These are phyloP conservation scores for Rhodotorula graminis DNA, from an alignment of 768 basidiomycete genomes.

Conservation along the genomic window DNA sequence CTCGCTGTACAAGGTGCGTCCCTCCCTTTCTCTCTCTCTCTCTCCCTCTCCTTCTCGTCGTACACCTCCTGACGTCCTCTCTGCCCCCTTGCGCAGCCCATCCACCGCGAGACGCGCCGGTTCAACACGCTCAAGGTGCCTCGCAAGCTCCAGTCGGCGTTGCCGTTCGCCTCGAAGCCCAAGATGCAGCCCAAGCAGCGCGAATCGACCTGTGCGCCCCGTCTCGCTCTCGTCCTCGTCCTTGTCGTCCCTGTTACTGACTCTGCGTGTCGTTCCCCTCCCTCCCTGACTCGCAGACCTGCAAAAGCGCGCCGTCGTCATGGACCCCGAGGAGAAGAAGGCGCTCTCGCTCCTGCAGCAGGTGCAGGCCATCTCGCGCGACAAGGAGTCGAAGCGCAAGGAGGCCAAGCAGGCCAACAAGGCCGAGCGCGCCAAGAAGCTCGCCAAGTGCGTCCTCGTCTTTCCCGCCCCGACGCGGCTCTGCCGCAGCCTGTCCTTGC, in stretches of 20 bases:
- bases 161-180: slow-evolving; percentile 91
- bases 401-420: slow-evolving; percentile 82
- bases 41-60: not conserved
- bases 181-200: slow-evolving; percentile 71
- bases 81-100: slow-evolving; percentile 46
- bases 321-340: slow-evolving; percentile 92
- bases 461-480: too few species aligned
- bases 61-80: slow-evolving; percentile 5
- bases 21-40: too few species aligned
- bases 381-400: slow-evolving; percentile 69
- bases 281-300: slow-evolving; percentile 58
- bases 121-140: slow-evolving; percentile 89
- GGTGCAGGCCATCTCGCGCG: slow-evolving; percentile 83
- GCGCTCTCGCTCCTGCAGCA: slow-evolving; percentile 88
- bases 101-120: slow-evolving; percentile 71
- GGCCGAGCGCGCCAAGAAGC: slow-evolving; percentile 62
- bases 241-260: too few species aligned
- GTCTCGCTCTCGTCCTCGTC: not conserved
- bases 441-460: slow-evolving; percentile 52
- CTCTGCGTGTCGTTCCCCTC: not conserved
- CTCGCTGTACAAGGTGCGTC: slow-evolving; percentile 73
- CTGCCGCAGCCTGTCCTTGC: too few species aligned
- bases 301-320: slow-evolving; percentile 87
- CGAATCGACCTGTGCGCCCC: slow-evolving; percentile 36
- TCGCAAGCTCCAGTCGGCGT: slow-evolving; percentile 77